phyloP scores from a whole-genome alignment of 768 basidiomycete species.

The Chalciporus pseudorubinellus region DNA sequence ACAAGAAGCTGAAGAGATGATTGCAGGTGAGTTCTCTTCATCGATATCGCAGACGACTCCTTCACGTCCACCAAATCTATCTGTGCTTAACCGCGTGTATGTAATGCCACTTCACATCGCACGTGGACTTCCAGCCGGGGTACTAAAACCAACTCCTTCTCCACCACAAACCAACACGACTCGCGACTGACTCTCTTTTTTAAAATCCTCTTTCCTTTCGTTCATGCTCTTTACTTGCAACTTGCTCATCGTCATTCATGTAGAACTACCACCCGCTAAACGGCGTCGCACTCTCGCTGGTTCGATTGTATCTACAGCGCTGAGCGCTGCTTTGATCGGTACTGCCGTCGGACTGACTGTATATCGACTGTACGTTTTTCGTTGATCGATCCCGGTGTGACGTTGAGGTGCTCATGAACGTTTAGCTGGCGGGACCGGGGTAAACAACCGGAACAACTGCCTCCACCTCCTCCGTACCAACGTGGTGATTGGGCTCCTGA shows the following conservation, averaged over 20 bases:
- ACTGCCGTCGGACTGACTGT: constrained; percentile 85
- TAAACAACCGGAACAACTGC: constrained; percentile 44
- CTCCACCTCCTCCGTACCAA: constrained; percentile 68
- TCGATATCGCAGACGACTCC: constrained; percentile 11
- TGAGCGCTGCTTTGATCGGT: constrained; percentile 83
- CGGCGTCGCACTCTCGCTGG: constrained; percentile 79
- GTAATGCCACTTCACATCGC: constrained; percentile 19
- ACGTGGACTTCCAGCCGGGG: not conserved
- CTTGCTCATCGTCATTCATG: constrained; percentile 47
- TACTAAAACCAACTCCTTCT: constrained; percentile 14
- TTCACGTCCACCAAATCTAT: constrained; percentile 2
- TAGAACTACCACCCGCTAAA: constrained; percentile 78
- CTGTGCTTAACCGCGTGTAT: constrained; percentile 7
- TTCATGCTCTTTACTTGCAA: constrained; percentile 35
- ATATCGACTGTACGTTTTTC: constrained; percentile 70
- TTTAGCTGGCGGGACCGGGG: constrained; percentile 77
- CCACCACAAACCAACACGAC: not conserved
- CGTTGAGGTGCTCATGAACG: not conserved
- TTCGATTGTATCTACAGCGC: constrained; percentile 78
- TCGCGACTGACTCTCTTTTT: constrained; percentile 6
- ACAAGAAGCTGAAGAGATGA: constrained; percentile 49
- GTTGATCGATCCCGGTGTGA: not conserved
- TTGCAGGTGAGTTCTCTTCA: constrained; percentile 38
- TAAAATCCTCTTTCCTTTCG: constrained; percentile 11
- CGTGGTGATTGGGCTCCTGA: constrained; percentile 55